These are phyloP conservation scores for Trametes villosa DNA, from an alignment of 768 basidiomycete species.

Conservation along the genomic window DNA sequence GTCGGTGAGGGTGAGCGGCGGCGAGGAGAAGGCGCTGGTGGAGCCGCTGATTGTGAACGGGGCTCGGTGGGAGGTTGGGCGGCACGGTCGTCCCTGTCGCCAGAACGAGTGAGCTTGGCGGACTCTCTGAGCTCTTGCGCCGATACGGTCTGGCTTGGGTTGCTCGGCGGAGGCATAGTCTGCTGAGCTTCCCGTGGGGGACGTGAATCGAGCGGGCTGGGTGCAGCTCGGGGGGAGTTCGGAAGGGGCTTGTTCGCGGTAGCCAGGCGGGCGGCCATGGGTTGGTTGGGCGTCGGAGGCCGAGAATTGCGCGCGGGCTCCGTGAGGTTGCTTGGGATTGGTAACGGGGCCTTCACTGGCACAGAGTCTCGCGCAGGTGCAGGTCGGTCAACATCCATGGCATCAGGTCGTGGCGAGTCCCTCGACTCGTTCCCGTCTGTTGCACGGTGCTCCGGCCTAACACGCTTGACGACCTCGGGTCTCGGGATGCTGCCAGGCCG, in stretches of 20 bases:
- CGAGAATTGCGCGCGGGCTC: constrained; percentile 2
- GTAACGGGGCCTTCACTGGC: background rate
- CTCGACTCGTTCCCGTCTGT: constrained; percentile 31
- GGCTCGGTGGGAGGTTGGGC: constrained; percentile 37
- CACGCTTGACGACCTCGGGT: constrained; percentile 78
- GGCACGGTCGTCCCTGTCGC: constrained; percentile 45
- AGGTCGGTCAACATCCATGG: constrained; percentile 42
- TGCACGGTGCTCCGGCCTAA: constrained; percentile 43
- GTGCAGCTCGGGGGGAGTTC: constrained; percentile 15
- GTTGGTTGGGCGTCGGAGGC: constrained; percentile 22
- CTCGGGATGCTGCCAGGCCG: constrained; percentile 60
- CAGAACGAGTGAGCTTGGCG: constrained; percentile 59
- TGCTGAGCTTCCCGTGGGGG: constrained; percentile 40
- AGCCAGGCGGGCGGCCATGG: constrained; percentile 7
- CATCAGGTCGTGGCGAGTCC: constrained; percentile 27
- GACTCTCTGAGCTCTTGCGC: constrained; percentile 83
- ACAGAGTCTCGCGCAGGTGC: background rate
- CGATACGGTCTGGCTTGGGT: constrained; percentile 77
- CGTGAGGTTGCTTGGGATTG: background rate
- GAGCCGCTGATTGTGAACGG: constrained; percentile 52
- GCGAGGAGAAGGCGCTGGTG: constrained; percentile 57
- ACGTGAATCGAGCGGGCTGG: constrained; percentile 4
- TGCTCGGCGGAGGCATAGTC: constrained; percentile 76
- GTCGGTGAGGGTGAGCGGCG: constrained; percentile 68
- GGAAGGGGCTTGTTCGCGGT: constrained; percentile 12